phyloP scores from a whole-genome alignment of 2,329 filamentous ascomycete species.

The Colletotrichum tanaceti region DNA sequence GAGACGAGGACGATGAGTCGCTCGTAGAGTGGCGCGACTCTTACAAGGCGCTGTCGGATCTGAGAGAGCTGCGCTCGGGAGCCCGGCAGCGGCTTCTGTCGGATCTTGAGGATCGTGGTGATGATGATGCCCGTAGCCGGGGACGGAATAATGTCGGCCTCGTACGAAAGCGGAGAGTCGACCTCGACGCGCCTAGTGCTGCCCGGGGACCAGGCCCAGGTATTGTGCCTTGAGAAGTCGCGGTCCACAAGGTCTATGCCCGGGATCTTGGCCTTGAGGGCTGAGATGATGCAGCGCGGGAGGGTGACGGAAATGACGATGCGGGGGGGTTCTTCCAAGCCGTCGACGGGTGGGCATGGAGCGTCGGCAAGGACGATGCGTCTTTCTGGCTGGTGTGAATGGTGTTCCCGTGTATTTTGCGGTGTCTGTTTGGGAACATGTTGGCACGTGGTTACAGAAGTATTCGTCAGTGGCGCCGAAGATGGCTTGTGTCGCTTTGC shows the following conservation, averaged over 20 bases:
- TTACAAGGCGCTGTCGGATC: slow-evolving; percentile 66
- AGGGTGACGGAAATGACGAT: slow-evolving; percentile 65
- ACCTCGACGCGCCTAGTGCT: slow-evolving; percentile 42
- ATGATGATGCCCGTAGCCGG: slow-evolving; percentile 75
- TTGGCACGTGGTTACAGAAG: accelerated
- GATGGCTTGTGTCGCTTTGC: slow-evolving; percentile 42
- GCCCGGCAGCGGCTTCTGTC: slow-evolving; percentile 75
- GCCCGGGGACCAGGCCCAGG: slow-evolving; percentile 49
- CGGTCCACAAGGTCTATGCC: slow-evolving; percentile 68
- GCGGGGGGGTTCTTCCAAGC: slow-evolving; percentile 41
- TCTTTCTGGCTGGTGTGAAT: neutral
- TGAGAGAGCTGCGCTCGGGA: slow-evolving; percentile 52
- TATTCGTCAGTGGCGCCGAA: neutral
- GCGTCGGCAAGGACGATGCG: neutral
- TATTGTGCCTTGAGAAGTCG: slow-evolving; percentile 61
- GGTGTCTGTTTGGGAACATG: neutral
- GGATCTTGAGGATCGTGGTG: slow-evolving; percentile 77
- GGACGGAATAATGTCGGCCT: slow-evolving; percentile 80
- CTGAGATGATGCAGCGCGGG: slow-evolving; percentile 60
- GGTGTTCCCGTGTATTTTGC: neutral
- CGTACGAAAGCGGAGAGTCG: slow-evolving; percentile 57
- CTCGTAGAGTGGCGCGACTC: slow-evolving; percentile 71
- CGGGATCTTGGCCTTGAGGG: slow-evolving; percentile 62
- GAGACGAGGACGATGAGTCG: slow-evolving; percentile 75
- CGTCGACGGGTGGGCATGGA: slow-evolving; percentile 39